Evolutionary conservation across 768 basidiomycete genomes (phyloP), one percentile per base, ranked within the genome.

Genomic region (Mycena belliarum): DNA sequence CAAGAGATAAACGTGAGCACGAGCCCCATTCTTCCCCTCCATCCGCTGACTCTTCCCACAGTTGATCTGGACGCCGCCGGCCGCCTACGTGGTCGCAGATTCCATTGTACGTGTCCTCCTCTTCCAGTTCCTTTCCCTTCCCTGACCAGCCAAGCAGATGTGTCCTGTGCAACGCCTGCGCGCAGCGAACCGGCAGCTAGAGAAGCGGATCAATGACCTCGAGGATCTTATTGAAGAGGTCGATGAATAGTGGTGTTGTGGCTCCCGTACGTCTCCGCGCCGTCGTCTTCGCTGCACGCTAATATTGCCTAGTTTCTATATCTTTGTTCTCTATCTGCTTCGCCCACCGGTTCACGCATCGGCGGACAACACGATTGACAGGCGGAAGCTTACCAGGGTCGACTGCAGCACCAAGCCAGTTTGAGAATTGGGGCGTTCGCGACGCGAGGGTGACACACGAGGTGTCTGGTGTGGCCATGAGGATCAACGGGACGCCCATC

Each of bases 401-500:
- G n/a, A n/a, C n/a, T n/a, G n/a, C n/a, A n/a, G 12, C 21, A 41
- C 40, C 40, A 21, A 32, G 12, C 23, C 16, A 16, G 3, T 12
- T 15, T 14, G 32, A 28, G 6, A 26, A 1, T 28, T 24, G 25
- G 50, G 15, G 41, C 16, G 21, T 42, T 18, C 40, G 24, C 29
- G 40, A 42, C 29, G 20, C n/a, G 35, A 52, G 50, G 26, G 41
- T 2, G 3, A 42, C 21, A 26, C 49, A n/a, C 49, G 38, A 25
- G 37, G 20, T 40, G 24, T 42, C 29, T 15, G 50, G 29, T 52
- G 28, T 28, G 35, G 50, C 28, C 40, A 51, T 21, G 37, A 52
- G 26, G 40, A 52, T 42, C 40, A 41, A 52, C 50, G 50, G 50
- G 50, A 52, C 50, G 50, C 50, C 50, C 41, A 9, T 52, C 28